Evolutionary conservation across 306 rosid genomes (phyloP).

Genomic region (Myrica gale): DNA sequence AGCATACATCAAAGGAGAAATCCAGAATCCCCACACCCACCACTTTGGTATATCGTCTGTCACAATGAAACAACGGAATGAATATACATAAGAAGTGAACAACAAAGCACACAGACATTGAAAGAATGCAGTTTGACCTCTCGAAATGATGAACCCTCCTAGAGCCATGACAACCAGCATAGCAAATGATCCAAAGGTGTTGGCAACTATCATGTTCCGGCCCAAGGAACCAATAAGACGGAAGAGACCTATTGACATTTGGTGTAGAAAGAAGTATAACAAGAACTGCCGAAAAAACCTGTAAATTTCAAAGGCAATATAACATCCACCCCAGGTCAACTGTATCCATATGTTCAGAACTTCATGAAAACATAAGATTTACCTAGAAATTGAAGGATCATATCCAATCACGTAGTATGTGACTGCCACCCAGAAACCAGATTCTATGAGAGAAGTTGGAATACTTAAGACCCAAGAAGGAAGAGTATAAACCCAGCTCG

Average conservation of each 20-base stretch:
- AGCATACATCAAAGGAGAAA: constrained; percentile 98
- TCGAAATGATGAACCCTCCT: constrained; percentile 89
- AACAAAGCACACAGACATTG: constrained; percentile 20
- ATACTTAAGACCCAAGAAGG: constrained; percentile 92
- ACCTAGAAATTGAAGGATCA: constrained; percentile 88
- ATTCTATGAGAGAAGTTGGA: constrained; percentile 81
- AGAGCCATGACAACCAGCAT: constrained; percentile 99
- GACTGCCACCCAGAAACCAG: constrained; percentile 92
- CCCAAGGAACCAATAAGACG: constrained; percentile 98
- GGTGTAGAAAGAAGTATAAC: constrained; percentile 85
- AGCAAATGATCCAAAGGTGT: constrained; percentile 98
- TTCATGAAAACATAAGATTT: constrained; percentile 28
- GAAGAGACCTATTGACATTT: constrained; percentile 93
- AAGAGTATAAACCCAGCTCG: constrained; percentile 91
- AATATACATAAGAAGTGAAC: constrained; percentile 17
- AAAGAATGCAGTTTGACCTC: constrained; percentile 49
- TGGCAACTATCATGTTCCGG: constrained; percentile 91
- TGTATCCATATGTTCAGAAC: constrained; percentile 20
- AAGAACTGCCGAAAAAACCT: constrained; percentile 76
- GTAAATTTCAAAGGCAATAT: constrained; percentile 39
- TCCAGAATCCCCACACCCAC: constrained; percentile 99
- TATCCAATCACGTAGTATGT: constrained; percentile 87
- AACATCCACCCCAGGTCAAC: constrained; percentile 28
- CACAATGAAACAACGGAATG: constrained; percentile 28
- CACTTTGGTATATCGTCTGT: constrained; percentile 79